Evolutionary conservation across 148 eudicot species (phyloP).

Genomic region (Diospyros kaki): DNA sequence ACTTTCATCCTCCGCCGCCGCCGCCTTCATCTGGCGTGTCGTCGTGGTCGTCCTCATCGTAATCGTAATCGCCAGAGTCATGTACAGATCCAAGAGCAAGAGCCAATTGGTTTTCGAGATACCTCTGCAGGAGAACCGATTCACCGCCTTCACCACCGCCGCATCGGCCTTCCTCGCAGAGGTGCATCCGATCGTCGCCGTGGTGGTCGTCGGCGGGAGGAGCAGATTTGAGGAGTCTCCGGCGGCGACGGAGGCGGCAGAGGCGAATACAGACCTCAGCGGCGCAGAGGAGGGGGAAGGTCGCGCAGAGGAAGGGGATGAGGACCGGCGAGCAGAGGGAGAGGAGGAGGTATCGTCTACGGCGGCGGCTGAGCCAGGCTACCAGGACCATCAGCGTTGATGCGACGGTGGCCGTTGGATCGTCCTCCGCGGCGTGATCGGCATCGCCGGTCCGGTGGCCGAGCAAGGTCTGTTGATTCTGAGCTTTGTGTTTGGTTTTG

Average conservation of each 20-base stretch:
- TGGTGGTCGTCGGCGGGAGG: not conserved
- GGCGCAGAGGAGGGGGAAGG: conserved; percentile 39
- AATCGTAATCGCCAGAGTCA: too few species aligned
- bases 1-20: too few species aligned
- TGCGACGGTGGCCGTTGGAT: conserved; percentile 10
- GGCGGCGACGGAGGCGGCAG: conserved; percentile 21
- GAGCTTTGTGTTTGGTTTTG: not conserved
- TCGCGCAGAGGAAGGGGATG: conserved; percentile 37
- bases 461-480: not conserved
- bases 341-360: conserved; percentile 26
- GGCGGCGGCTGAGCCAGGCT: conserved; percentile 32
- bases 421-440: not conserved
- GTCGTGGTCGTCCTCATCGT: too few species aligned
- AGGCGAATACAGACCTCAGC: conserved; percentile 30
- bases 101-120: conserved; percentile 52
- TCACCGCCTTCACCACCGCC: conserved; percentile 25
- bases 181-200: conserved; percentile 7
- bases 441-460: not conserved
- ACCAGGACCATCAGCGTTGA: conserved; percentile 10
- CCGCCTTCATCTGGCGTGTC: too few species aligned
- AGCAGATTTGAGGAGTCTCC: not conserved
- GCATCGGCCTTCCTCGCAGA: not conserved
- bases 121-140: conserved; percentile 46
- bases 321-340: conserved; percentile 37
- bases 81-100: conserved; percentile 29